Conservation (phyloP, 192 early-diverging fungal species). For the Coemansia sp. region DNA sequence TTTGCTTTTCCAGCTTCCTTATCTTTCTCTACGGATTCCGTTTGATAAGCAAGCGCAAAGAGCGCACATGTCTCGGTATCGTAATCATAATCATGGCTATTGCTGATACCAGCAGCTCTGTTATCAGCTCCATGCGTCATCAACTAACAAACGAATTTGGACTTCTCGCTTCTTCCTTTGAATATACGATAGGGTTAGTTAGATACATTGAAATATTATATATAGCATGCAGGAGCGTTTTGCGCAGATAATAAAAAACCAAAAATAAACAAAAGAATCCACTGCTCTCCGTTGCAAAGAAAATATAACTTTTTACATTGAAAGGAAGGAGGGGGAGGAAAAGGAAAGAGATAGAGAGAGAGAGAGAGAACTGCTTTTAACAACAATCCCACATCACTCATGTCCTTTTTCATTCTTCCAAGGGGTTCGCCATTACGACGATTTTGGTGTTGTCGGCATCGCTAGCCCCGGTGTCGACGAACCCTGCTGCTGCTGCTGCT, state of each 20-base stretch:
- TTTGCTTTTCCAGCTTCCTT: too few species aligned
- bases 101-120: too few species aligned
- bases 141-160: too few species aligned
- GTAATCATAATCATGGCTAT: too few species aligned
- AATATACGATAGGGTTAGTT: too few species aligned
- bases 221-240: not conserved
- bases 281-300: not conserved
- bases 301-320: not conserved
- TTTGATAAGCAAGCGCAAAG: too few species aligned
- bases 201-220: not conserved
- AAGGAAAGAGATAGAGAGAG: not conserved
- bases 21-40: too few species aligned
- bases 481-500: not conserved
- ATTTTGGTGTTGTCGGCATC: constrained; percentile 1
- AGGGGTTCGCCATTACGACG: not conserved
- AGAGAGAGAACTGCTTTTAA: not conserved
- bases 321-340: not conserved
- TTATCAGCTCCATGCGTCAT: too few species aligned
- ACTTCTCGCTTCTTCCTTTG: too few species aligned
- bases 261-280: not conserved
- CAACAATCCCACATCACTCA: not conserved
- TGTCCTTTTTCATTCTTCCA: too few species aligned
- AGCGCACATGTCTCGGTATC: too few species aligned
- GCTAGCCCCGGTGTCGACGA: not conserved
- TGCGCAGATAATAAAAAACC: not conserved